Conservation (phyloP, 2,329 filamentous ascomycete genomes). For the Colletotrichum horii region DNA sequence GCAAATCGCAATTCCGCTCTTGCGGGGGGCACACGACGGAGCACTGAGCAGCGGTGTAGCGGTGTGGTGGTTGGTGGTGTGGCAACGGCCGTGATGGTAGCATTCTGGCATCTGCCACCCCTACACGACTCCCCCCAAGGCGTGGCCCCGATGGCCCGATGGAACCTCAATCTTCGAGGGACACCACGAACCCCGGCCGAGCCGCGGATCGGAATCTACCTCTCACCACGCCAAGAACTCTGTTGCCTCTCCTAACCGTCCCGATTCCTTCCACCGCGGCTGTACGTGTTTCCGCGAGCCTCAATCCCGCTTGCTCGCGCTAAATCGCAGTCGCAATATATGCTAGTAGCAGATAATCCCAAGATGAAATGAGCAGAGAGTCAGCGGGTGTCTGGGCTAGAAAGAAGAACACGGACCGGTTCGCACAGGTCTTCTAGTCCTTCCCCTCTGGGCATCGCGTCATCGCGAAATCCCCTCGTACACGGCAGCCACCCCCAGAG, state of each 20-base stretch:
- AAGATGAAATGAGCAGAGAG: background rate
- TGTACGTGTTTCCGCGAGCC: background rate
- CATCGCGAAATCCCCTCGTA: background rate
- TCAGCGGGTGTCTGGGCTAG: background rate
- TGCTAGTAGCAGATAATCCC: background rate
- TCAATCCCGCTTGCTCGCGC: background rate
- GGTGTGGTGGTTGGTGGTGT: background rate
- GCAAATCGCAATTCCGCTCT: background rate
- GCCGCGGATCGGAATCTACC: constrained; percentile 16
- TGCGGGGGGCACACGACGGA: background rate
- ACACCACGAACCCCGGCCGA: background rate
- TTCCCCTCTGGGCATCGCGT: background rate
- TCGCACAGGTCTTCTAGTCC: background rate
- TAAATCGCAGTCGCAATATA: background rate
- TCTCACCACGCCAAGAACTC: constrained; percentile 12
- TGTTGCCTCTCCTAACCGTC: background rate
- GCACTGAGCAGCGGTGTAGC: background rate
- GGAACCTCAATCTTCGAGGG: constrained; percentile 14
- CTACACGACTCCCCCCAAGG: background rate
- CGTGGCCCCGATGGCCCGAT: background rate
- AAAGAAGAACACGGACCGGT: background rate
- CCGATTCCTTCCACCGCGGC: background rate
- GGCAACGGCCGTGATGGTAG: background rate
- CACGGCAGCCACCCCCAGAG: background rate
- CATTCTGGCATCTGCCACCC: background rate